A percentile compares a stretch with the other conserved stretches of the same genome.
Evolutionary conservation across 169 alveolate genomes (phyloP).

Genomic region (Miamiensis avidus): DNA sequence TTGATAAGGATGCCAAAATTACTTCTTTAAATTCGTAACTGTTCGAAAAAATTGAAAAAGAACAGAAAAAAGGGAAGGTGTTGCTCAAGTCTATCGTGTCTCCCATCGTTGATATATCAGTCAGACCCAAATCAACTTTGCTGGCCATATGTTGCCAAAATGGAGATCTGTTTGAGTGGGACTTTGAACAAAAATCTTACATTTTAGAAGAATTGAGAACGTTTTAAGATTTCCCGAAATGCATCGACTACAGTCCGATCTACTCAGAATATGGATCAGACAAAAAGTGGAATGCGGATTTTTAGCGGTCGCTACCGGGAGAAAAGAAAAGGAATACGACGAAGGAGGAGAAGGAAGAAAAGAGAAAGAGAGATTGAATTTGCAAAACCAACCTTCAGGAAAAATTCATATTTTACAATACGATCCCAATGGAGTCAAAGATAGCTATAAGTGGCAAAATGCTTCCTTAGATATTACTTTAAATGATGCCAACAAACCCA

Average conservation of each 20-base stretch:
- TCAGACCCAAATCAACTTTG: slow-evolving; percentile 76
- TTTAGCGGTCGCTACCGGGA: slow-evolving; percentile 4
- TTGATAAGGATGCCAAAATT: slow-evolving; percentile 73
- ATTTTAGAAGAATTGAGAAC: slow-evolving; percentile 34
- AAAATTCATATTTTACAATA: not conserved
- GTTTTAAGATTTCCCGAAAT: slow-evolving; percentile 61
- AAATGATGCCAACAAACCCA: slow-evolving; percentile 9
- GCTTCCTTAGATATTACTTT: slow-evolving; percentile 25
- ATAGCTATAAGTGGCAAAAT: not conserved
- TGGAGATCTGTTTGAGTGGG: slow-evolving; percentile 60
- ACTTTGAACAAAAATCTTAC: slow-evolving; percentile 53
- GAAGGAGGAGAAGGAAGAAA: not conserved
- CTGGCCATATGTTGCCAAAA: slow-evolving; percentile 76
- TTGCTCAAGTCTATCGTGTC: slow-evolving; percentile 76
- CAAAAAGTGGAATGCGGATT: slow-evolving; percentile 29
- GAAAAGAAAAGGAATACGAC: no score
- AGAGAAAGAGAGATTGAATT: no score
- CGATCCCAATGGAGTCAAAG: not conserved
- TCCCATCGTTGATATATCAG: slow-evolving; percentile 76
- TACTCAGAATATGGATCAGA: not conserved
- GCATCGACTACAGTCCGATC: slow-evolving; percentile 67
- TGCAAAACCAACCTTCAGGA: not conserved
- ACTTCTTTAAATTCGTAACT: slow-evolving; percentile 57
- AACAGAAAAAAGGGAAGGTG: slow-evolving; percentile 71
- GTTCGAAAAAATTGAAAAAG: slow-evolving; percentile 74